Evolutionary conservation across 192 early-diverging fungal genomes (phyloP), one percentile per base, ranked within the genome.

Genomic region (Mortierella antarctica): DNA sequence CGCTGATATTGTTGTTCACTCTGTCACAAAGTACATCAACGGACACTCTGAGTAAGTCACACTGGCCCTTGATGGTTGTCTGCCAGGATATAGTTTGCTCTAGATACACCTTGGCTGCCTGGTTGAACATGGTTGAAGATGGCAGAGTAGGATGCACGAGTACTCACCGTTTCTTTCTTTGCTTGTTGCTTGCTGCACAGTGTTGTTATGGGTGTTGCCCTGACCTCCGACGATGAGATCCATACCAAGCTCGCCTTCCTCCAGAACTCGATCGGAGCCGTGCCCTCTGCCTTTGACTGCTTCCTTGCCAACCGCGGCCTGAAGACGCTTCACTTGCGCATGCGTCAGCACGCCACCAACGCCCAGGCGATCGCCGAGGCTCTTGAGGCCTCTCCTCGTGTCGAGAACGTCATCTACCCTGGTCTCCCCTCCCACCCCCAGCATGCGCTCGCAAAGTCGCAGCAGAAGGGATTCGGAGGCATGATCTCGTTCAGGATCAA

Each of bases 11-110:
- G 96, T 98, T 17, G 93, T 98, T 11, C 96, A 99, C 86, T 97
- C 96, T 18, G 96, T 96, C 21, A 99, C 97, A 64, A 98, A 98
- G 85, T 99, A 98, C 85, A 93, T 99, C 82, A 98, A 98, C 86
- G 97, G 98, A 54, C 97, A 99, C 84, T 97, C 96, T 21, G 98
- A 99, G 71, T 73, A 73, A 65, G 71, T 65, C 40, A 31, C 31
- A 31, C 31, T 2, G 31, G 31, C 31, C 31, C 31, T 31, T 31
- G 31, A 31, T 31, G 31, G 31, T n/a, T n/a, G n/a, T n/a, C 31
- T 31, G 31, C 31, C 31, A 31, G 31, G 31, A 31, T 31, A 31
- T 1, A 31, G 20, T 10, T 10, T 2, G n/a, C 45, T 12, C 20
- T 21, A 18, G 21, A 56, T 7, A 56, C 8, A 21, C n/a, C n/a